phyloP scores from a whole-genome alignment of 164 flowering plant genomes.

The Magnolia changhungtana region DNA sequence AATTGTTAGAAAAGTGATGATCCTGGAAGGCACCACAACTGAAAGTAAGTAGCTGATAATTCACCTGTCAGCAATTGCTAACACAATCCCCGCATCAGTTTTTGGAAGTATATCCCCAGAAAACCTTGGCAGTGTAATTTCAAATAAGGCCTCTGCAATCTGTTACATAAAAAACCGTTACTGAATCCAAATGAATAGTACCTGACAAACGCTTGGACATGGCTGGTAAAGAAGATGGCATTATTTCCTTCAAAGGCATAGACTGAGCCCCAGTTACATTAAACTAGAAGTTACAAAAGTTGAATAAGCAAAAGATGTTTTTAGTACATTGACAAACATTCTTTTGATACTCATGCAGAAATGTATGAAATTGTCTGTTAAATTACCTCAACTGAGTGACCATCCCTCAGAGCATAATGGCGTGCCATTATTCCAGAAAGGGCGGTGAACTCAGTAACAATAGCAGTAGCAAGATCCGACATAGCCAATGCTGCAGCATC shows the following conservation, averaged over 20 bases:
- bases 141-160: conserved; percentile 89
- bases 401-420: conserved; percentile 91
- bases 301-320: background rate
- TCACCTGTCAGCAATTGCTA: conserved; percentile 91
- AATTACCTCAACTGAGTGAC: conserved; percentile 72
- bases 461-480: conserved; percentile 94
- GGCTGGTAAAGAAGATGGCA: background rate
- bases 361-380: background rate
- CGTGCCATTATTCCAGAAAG: conserved; percentile 94
- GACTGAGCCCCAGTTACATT: background rate
- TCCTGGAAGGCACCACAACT: background rate
- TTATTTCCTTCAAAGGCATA: background rate
- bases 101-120: conserved; percentile 87
- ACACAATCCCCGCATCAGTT: conserved; percentile 73
- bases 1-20: background rate
- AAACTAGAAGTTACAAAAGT: background rate
- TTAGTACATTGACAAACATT: too few species aligned
- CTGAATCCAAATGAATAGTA: background rate
- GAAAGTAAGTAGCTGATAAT: background rate
- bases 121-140: conserved; percentile 85
- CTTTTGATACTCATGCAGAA: background rate
- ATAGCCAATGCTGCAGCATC: conserved; percentile 89
- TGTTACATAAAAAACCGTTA: conserved; percentile 22
- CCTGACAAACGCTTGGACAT: background rate
- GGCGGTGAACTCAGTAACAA: conserved; percentile 90